Conservation (phyloP, 2,329 filamentous ascomycete genomes). For the Akanthomyces muscarius region DNA sequence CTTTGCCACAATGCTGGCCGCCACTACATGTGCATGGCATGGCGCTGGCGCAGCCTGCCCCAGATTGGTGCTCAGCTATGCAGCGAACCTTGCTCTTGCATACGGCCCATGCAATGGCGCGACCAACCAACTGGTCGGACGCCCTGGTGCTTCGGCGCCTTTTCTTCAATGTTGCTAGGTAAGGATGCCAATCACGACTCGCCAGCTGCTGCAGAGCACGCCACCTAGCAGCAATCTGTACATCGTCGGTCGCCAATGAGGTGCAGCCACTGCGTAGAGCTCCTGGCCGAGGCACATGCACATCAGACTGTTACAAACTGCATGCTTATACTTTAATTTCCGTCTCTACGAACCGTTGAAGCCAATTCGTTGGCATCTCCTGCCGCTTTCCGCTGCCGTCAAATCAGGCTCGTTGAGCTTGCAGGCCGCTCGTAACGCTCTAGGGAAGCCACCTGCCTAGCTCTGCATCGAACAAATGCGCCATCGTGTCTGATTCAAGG, state of each 20-base stretch:
- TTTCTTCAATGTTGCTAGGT: background rate
- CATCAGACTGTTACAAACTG: too few relatives aligned
- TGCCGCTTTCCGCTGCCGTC: background rate
- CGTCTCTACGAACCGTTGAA: background rate
- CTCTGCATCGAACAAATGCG: background rate
- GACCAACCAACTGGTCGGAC: constrained; percentile 8
- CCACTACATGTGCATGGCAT: background rate
- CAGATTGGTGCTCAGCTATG: constrained; percentile 5
- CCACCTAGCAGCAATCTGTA: background rate
- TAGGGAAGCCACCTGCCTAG: background rate
- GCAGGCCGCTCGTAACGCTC: background rate
- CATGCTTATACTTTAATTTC: background rate
- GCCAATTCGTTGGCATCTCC: background rate
- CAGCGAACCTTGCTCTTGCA: constrained; percentile 12
- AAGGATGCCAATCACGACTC: background rate
- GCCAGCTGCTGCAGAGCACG: background rate
- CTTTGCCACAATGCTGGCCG: background rate
- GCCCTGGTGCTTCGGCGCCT: background rate
- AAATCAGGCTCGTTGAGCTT: background rate
- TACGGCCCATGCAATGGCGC: constrained; percentile 1
- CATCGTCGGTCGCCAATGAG: background rate
- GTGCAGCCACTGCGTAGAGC: background rate
- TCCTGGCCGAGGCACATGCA: background rate
- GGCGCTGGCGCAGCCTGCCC: background rate
- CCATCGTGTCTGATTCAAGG: background rate